Conservation (phyloP, 23 red algal species). For the Gracilaria caudata region DNA sequence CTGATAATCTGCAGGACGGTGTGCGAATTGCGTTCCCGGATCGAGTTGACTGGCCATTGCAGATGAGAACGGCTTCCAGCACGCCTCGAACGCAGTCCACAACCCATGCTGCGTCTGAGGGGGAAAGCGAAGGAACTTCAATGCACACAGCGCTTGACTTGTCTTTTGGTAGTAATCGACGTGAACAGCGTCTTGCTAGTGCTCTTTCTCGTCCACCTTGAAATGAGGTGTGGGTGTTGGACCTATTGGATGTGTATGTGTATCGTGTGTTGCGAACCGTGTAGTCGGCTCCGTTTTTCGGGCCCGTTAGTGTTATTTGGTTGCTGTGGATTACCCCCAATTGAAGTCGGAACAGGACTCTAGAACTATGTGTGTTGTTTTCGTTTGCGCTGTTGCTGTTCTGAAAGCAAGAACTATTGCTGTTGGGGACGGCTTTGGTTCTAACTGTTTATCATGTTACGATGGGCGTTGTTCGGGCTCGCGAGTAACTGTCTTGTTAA, state of each 20-base stretch:
- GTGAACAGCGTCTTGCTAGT: not conserved
- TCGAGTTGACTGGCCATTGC: not conserved
- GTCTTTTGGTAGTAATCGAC: slow-evolving; percentile 1
- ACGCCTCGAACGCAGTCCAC: slow-evolving; percentile 16
- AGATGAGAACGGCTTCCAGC: slow-evolving; percentile 12
- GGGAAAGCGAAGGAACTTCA: not conserved
- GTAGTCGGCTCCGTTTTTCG: not conserved
- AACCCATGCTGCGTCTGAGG: not conserved
- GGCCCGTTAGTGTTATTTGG: not conserved
- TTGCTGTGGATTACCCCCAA: not conserved
- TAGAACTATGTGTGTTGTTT: not conserved
- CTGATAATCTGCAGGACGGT: not conserved
- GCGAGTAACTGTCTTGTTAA: not conserved
- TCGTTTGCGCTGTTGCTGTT: not conserved
- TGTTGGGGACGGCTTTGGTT: not conserved
- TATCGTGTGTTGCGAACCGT: too few relatives aligned
- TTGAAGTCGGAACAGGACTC: not conserved
- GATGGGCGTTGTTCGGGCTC: not conserved
- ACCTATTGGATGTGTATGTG: not conserved
- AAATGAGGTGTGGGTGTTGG: not conserved
- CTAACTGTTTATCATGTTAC: not conserved
- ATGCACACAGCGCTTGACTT: slow-evolving; percentile 30
- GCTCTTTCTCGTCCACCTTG: not conserved
- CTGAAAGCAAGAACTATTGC: not conserved
- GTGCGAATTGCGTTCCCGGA: slow-evolving; percentile 13